Base-by-base conservation (phyloP, 306 rosid genomes). In the Dryas drummondii region DNA sequence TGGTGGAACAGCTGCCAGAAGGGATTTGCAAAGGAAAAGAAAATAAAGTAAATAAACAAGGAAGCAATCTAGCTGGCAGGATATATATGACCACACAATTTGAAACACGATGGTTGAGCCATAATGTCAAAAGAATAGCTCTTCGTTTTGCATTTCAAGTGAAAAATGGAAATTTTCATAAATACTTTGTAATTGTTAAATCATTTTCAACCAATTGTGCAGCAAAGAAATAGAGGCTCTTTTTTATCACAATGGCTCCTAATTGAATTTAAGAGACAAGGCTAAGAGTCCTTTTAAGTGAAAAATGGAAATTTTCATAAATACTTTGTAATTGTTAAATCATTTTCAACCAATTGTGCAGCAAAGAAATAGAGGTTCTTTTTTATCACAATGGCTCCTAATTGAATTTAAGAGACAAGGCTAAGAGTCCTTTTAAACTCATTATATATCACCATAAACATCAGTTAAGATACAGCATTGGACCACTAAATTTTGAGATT, bases 1-100 rank as follows among this genome's bases (percentile, higher is more conserved):
- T 73, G 51, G 4, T 75, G 19, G 1, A 86, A 60, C 17, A 93
- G 61, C 98, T 91, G 81, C 73, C 46, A 63, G 3, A 63, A 70
- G 9, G 13, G 14, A 37, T 9, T 1, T 6, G 1, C 9, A 7
- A 11, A 16, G 4, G 32, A 42, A 6, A 32, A 14, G 17, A 4
- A 15, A 3, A 53, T 26, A 9, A 45, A 27, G 44, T 45, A 55
- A 57, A 9, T 45, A 50, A 52, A 44, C 27, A 55, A n/a, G 63
- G 61, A 70, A 70, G 11, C 15, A 45, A 15, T 69, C 48, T 59
- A 26, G 3, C 14, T 2, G 26, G 4, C 7, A 9, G 9, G 13
- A 16, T 60, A 60, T 41, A 51, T 51, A 50, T 50, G 7, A 47
- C 11, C 6, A 70, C 22, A 52, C 7, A 37, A 37, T 55, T 0